phyloP scores from a whole-genome alignment of 495 filamentous ascomycete species.

The Neurospora hispaniola region DNA sequence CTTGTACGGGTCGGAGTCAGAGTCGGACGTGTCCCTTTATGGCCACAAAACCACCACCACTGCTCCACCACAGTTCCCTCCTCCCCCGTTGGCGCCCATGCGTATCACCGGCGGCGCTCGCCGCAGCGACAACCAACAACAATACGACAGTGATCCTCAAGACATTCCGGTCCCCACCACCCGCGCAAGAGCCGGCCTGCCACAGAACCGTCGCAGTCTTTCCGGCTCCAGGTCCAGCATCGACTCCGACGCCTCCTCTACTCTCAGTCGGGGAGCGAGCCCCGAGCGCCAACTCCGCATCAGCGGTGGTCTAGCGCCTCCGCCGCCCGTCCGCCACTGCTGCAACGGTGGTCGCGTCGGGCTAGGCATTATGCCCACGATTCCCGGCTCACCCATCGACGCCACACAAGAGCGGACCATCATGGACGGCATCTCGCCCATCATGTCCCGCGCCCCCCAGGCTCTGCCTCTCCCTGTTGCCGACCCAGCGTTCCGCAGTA shows the following conservation, averaged over 20 bases:
- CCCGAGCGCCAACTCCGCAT: background rate
- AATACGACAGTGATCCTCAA: background rate
- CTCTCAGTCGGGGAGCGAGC: slow-evolving; percentile 5
- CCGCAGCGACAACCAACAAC: background rate
- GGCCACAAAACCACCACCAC: slow-evolving; percentile 10
- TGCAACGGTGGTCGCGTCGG: background rate
- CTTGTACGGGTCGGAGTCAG: slow-evolving; percentile 10
- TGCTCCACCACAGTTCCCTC: slow-evolving; percentile 16
- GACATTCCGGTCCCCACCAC: slow-evolving; percentile 1
- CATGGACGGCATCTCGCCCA: slow-evolving; percentile 12
- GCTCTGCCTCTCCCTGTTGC: background rate
- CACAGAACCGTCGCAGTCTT: slow-evolving; percentile 2
- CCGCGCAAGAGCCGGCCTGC: slow-evolving; percentile 2
- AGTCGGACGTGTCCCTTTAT: slow-evolving; percentile 15
- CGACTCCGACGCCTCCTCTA: slow-evolving; percentile 11
- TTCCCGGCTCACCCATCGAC: slow-evolving; percentile 13
- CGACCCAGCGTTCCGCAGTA: background rate
- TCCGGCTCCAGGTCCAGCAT: slow-evolving; percentile 7
- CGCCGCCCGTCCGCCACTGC: background rate
- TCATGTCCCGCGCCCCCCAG: slow-evolving; percentile 11
- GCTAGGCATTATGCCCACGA: slow-evolving; percentile 7
- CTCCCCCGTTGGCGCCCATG: slow-evolving; percentile 23
- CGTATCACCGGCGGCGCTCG: background rate
- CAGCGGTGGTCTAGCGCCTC: background rate
- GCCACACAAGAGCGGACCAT: slow-evolving; percentile 2